phyloP scores from a whole-genome alignment of 2,329 filamentous ascomycete genomes.

The Lomentospora prolificans region DNA sequence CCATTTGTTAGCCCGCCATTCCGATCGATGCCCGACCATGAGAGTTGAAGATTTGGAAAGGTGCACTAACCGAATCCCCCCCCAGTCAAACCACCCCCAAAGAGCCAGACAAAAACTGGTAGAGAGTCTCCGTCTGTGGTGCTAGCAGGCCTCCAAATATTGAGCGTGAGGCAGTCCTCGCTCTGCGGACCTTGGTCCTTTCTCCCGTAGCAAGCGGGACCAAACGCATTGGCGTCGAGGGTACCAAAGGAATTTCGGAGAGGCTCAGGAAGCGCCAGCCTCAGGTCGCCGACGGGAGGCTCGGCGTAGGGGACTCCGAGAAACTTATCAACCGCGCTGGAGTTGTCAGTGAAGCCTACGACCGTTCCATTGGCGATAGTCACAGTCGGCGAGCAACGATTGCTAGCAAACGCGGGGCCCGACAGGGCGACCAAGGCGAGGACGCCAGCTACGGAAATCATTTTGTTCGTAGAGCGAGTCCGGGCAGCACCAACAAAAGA shows the following conservation, averaged over 20 bases:
- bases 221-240: slow-evolving; percentile 34
- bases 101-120: slow-evolving; percentile 12
- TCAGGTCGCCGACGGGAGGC: slow-evolving; percentile 35
- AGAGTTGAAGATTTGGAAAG: neutral
- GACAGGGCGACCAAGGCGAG: neutral
- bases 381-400: neutral
- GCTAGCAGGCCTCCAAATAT: slow-evolving; percentile 18
- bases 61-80: slow-evolving; percentile 10
- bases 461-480: neutral
- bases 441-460: neutral
- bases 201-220: slow-evolving; percentile 25
- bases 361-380: slow-evolving; percentile 36
- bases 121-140: slow-evolving; percentile 11
- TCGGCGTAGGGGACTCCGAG: slow-evolving; percentile 48
- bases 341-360: slow-evolving; percentile 26
- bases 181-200: neutral
- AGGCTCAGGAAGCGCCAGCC: slow-evolving; percentile 40
- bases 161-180: slow-evolving; percentile 21
- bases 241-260: slow-evolving; percentile 34
- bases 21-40: neutral
- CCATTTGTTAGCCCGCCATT: neutral
- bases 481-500: neutral
- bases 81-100: slow-evolving; percentile 16
- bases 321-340: slow-evolving; percentile 35
- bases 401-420: neutral